Evolutionary conservation across 2,329 filamentous ascomycete genomes (phyloP).

Genomic region (Sclerotinia trifoliorum): DNA sequence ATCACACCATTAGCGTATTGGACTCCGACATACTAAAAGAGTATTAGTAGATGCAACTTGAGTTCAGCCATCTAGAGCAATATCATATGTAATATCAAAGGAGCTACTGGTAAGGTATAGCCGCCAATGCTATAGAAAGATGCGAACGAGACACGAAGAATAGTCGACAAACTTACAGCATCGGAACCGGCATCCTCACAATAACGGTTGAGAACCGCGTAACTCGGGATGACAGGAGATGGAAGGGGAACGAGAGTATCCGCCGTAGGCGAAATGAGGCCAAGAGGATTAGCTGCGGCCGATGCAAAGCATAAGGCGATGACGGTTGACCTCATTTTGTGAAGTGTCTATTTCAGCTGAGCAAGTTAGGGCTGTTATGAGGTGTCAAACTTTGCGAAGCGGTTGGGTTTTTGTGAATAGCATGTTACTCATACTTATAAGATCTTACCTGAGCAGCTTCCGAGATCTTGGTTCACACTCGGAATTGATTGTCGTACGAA

Average conservation of each 20-base stretch:
- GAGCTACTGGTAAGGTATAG: background rate
- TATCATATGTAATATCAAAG: background rate
- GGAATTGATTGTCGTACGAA: background rate
- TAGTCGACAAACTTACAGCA: background rate
- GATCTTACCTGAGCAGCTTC: background rate
- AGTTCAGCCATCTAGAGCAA: background rate
- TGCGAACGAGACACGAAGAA: background rate
- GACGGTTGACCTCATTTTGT: background rate
- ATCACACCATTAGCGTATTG: background rate
- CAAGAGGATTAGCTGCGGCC: background rate
- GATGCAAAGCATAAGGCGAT: background rate
- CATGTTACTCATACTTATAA: background rate
- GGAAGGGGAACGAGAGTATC: background rate
- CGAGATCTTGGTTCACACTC: background rate
- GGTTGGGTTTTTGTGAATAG: background rate
- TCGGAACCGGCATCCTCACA: background rate
- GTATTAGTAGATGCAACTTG: background rate
- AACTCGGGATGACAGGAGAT: background rate
- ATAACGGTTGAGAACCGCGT: background rate
- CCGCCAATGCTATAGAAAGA: accelerated
- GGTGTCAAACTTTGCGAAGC: background rate
- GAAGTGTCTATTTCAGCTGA: background rate
- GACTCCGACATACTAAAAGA: constrained; percentile 1
- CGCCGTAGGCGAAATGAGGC: background rate
- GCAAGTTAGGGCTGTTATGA: no score